Base-by-base conservation (phyloP, 495 filamentous ascomycete species). In the Aspergillus homomorphus region DNA sequence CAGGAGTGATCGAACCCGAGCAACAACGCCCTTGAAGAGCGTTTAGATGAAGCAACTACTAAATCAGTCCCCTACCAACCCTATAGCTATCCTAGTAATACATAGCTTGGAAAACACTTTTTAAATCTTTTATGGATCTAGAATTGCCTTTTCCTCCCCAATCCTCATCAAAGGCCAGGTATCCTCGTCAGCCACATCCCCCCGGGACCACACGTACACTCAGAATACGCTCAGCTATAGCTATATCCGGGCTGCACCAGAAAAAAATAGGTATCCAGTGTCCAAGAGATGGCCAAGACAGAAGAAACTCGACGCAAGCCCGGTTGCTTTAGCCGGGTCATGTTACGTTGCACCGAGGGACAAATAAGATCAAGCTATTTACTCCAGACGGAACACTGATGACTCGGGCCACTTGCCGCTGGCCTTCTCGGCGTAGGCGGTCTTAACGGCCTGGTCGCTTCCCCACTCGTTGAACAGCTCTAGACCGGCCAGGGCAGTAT, bases 371-470 rank as follows among this genome's bases (percentile, higher is more conserved):
- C 45, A 48, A 48, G 18, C 21, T 10, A 22, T 42, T 68, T 57
- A 77, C 38, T 69, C 61, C 52, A 70, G 51, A 51, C 67, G 61
- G 61, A 92, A 91, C 6, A 80, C 69, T 1, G 79, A 82, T 18
- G 88, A 86, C 66, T 90, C 82, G 0, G 87, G 86, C 86, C 90
- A 95, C 77, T 83, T 85, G 62, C 77, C 70, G 53, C 75, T 75
- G n/a, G 89, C 89, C 51, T 83, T 83, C 52, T 84, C 70, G 42
- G 80, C 73, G 66, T 90, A 93, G 21, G 74, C 73, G 4, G 83
- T 66, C 59, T 73, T 78, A 18, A 67, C 74, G 26, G 72, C 76
- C 38, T 72, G 66, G 52, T 84, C 79, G 51, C 77, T 77, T 43
- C 81, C 82, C 84, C 88, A 87, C 56, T 82, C 78, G 54, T 70